Evolutionary conservation across 257 asterid genomes (phyloP), one percentile per base, ranked within the genome.

Genomic region (Solanum microdontum): DNA sequence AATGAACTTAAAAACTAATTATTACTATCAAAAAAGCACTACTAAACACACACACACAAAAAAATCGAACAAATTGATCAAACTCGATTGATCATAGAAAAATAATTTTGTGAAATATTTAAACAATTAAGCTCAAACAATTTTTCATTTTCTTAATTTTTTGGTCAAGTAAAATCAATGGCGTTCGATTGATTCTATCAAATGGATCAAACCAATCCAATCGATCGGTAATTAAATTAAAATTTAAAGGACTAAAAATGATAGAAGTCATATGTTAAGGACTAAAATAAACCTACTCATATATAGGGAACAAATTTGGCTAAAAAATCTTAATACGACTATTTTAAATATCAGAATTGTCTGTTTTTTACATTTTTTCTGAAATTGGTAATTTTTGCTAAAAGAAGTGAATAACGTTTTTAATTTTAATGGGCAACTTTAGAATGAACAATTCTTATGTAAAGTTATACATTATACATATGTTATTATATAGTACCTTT

Each of bases 41-140:
- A 66, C 9, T 66, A 66, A n/a, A 66, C 19, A 26, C 34, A 5
- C 60, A 51, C 8, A 51, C 3, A 15, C 1, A 51, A 51, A 51
- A 15, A 48, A 51, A 51, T 15, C 23, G 9, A 2, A 2, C 9
- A 51, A 51, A 51, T 48, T 17, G 24, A 64, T 24, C 72, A 66
- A 66, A 24, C 0, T 26, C 4, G 21, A 26, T 12, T 24, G 5
- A 66, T 11, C 2, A 17, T 51, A 51, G 2, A 64, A 64, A n/a
- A 11, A 1, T 2, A 58, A 19, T 8, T 19, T n/a, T 64, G 8
- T n/a, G 8, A n/a, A n/a, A 64, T 24, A 24, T 64, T 24, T 24
- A 68, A 26, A 68, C 9, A 2, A 26, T 26, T 12, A 2, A 24
- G 34, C 17, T 2, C 3, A 1, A 0, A 1, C 2, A 1, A 1